Evolutionary conservation across 768 basidiomycete genomes (phyloP).

Genomic region (Tephrocybe sp.): DNA sequence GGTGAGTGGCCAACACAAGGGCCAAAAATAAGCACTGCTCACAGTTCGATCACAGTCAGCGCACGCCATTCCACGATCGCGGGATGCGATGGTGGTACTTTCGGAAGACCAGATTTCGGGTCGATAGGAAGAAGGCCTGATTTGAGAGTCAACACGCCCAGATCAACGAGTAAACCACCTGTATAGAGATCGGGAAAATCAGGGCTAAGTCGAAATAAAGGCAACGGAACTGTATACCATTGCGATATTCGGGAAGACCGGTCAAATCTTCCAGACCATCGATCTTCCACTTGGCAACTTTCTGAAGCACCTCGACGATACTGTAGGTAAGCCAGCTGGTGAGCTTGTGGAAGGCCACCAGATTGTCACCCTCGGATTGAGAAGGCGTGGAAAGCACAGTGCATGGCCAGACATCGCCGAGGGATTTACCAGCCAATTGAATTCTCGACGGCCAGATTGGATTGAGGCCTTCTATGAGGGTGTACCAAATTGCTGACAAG

Average conservation of each 20-base stretch:
- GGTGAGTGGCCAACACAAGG: too few relatives aligned
- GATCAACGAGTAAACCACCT: conserved; percentile 89
- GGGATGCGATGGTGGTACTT: conserved; percentile 73
- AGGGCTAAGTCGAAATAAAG: background rate
- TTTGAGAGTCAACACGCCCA: conserved; percentile 75
- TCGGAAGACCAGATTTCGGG: conserved; percentile 53
- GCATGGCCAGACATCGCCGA: conserved; percentile 97
- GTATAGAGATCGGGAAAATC: too few relatives aligned
- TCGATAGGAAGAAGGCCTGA: conserved; percentile 53
- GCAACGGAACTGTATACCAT: conserved; percentile 48
- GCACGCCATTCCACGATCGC: conserved; percentile 97
- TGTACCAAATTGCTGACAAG: conserved; percentile 76
- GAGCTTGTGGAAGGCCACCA: conserved; percentile 96
- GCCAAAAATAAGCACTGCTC: too few relatives aligned
- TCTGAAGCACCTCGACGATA: conserved; percentile 81
- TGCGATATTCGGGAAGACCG: conserved; percentile 93
- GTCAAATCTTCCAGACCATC: conserved; percentile 84
- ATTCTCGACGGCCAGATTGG: conserved; percentile 89
- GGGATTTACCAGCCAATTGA: conserved; percentile 60
- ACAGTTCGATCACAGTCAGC: conserved; percentile 93
- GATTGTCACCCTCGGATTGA: conserved; percentile 54
- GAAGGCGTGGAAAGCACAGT: conserved; percentile 37
- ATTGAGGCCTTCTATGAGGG: conserved; percentile 78
- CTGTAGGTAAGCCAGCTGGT: conserved; percentile 94
- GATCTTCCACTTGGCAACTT: conserved; percentile 76